Percentiles rank a stretch among this genome's conserved stretches.
Conservation (phyloP, 306 rosid species). For the Inga leiocalycina region DNA sequence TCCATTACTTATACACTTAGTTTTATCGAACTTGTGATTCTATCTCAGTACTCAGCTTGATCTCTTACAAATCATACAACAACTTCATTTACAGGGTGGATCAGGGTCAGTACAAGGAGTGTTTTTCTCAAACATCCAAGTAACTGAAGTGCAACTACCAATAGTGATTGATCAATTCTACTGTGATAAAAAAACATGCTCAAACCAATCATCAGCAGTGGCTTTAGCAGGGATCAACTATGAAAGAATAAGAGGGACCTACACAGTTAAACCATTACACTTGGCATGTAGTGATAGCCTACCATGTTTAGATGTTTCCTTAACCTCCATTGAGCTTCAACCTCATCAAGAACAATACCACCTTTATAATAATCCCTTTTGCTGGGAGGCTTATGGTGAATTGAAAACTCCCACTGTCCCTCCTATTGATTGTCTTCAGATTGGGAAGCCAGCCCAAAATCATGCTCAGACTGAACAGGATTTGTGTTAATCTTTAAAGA, state of each 20-base stretch:
- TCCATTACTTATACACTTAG: neutral
- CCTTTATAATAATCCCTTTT: conserved; percentile 59
- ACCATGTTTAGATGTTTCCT: conserved; percentile 71
- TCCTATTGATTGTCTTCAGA: conserved; percentile 4
- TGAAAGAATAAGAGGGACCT: conserved; percentile 20
- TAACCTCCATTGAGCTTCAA: conserved; percentile 58
- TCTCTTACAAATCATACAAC: neutral
- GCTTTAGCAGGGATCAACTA: conserved; percentile 20
- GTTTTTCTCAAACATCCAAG: conserved; percentile 11
- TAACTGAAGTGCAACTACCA: conserved; percentile 19
- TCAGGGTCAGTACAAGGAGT: conserved; percentile 10
- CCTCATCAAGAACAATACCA: conserved; percentile 68
- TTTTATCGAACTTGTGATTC: neutral
- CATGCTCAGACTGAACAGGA: neutral
- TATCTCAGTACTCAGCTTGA: neutral
- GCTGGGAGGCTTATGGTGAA: conserved; percentile 51
- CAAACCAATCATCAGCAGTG: conserved; percentile 16
- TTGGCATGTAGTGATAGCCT: conserved; percentile 81
- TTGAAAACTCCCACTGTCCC: conserved; percentile 20
- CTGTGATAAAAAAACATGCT: conserved; percentile 15
- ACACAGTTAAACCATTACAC: conserved; percentile 70
- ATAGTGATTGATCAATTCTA: conserved; percentile 24
- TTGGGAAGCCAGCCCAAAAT: conserved; percentile 9
- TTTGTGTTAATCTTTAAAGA: conserved; percentile 39
- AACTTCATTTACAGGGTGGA: conserved; percentile 6